phyloP scores from a whole-genome alignment of 2,329 filamentous ascomycete genomes.

The Endothia cerciana region DNA sequence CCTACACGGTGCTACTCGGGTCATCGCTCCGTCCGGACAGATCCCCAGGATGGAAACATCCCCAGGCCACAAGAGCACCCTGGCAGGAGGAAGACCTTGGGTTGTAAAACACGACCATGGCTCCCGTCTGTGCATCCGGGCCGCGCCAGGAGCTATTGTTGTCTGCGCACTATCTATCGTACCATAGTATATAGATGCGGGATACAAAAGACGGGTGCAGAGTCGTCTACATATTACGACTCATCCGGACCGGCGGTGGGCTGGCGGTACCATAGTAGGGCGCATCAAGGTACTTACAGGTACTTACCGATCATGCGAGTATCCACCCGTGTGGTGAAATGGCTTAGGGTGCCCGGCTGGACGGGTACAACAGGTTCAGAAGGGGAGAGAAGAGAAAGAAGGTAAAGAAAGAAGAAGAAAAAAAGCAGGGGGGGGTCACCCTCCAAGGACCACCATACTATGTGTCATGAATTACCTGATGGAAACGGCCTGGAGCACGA shows the following conservation, averaged over 20 bases:
- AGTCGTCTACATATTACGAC: slow-evolving; percentile 32
- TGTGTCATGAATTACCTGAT: slow-evolving; percentile 36
- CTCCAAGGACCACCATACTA: slow-evolving; percentile 21
- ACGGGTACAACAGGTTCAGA: slow-evolving; percentile 5
- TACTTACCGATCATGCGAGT: not conserved
- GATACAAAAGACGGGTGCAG: too few relatives aligned
- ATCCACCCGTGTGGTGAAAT: not conserved
- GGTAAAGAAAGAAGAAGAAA: not conserved
- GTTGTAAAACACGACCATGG: too few relatives aligned
- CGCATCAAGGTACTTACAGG: not conserved
- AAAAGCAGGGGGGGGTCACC: not conserved
- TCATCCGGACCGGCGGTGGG: slow-evolving; percentile 28
- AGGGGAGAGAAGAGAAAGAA: not conserved
- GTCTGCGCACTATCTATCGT: too few relatives aligned
- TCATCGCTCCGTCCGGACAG: not conserved
- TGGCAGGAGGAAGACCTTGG: too few relatives aligned
- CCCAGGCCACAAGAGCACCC: not conserved
- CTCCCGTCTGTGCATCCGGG: not conserved
- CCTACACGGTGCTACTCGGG: not conserved
- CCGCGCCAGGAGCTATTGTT: too few relatives aligned
- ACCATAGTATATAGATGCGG: too few relatives aligned
- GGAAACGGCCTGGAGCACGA: slow-evolving; percentile 29
- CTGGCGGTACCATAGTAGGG: slow-evolving; percentile 25
- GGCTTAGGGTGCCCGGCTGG: not conserved
- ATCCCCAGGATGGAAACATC: too few relatives aligned